These are phyloP conservation scores for Mrakia frigida DNA, from an alignment of 768 basidiomycete genomes.

Conservation along the genomic window DNA sequence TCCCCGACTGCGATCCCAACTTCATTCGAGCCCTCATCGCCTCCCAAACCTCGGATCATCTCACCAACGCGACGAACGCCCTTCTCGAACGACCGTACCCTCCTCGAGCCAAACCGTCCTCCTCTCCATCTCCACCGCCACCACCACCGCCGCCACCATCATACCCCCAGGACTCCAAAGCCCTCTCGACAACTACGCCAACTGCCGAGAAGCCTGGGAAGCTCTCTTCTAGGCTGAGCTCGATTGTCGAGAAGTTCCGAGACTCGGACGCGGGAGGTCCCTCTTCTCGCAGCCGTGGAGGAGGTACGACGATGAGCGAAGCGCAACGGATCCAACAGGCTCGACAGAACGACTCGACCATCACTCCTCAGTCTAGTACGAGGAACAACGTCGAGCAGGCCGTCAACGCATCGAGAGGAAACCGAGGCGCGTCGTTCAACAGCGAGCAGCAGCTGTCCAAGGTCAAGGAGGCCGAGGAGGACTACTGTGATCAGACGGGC, in stretches of 20 bases:
- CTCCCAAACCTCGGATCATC: slow-evolving; percentile 7
- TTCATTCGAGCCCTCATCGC: slow-evolving; percentile 32
- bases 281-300: not conserved
- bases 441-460: not conserved
- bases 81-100: slow-evolving; percentile 30
- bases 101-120: not conserved
- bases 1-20: slow-evolving; percentile 36
- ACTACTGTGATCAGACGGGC: slow-evolving; percentile 22
- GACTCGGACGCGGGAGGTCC: not conserved
- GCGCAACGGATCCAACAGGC: not conserved
- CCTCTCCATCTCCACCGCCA: not conserved
- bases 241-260: not conserved
- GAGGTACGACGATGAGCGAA: not conserved
- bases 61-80: slow-evolving; percentile 31
- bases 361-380: slow-evolving; percentile 10
- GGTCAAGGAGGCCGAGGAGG: slow-evolving; percentile 27
- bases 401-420: slow-evolving; percentile 24
- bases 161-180: not conserved
- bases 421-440: slow-evolving; percentile 14
- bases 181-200: slow-evolving; percentile 1
- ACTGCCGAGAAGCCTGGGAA: not conserved
- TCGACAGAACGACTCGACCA: not conserved
- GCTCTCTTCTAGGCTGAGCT: not conserved
- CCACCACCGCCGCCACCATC: not conserved
- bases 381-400: slow-evolving; percentile 24